phyloP scores from a whole-genome alignment of 495 filamentous ascomycete genomes.

The Penicillium cataractarum region DNA sequence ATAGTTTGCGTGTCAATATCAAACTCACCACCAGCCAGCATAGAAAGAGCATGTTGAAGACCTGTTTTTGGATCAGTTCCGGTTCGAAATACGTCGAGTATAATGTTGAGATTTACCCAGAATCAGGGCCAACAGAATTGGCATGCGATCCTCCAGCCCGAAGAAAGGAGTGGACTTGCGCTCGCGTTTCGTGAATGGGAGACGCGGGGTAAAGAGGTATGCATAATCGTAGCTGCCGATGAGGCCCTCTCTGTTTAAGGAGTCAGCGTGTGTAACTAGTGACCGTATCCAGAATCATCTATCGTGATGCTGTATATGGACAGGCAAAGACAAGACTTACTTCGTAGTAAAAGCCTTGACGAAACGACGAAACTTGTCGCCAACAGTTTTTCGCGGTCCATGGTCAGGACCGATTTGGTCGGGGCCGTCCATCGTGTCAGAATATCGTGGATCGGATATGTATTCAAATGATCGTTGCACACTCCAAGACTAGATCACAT shows the following conservation, averaged over 20 bases:
- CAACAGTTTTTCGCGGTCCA: slow-evolving; percentile 42
- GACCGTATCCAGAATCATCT: too few species aligned
- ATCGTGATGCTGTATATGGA: too few species aligned
- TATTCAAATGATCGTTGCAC: not conserved
- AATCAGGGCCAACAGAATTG: slow-evolving; percentile 73
- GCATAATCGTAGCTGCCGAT: slow-evolving; percentile 87
- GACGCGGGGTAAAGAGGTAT: slow-evolving; percentile 73
- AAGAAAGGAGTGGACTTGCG: slow-evolving; percentile 77
- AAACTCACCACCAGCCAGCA: slow-evolving; percentile 61
- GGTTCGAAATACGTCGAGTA: not conserved
- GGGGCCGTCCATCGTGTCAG: slow-evolving; percentile 45
- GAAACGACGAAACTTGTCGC: slow-evolving; percentile 40
- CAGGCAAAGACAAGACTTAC: slow-evolving; percentile 33
- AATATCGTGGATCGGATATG: not conserved
- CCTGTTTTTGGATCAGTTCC: slow-evolving; percentile 34
- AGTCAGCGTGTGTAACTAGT: not conserved
- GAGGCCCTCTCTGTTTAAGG: slow-evolving; percentile 62
- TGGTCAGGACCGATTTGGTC: slow-evolving; percentile 56
- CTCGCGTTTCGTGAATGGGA: slow-evolving; percentile 78
- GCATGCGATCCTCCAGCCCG: slow-evolving; percentile 81
- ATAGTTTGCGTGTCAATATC: not conserved
- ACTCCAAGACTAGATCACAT: not conserved
- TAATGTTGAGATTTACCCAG: slow-evolving; percentile 29
- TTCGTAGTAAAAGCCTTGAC: slow-evolving; percentile 52
- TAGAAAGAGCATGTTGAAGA: slow-evolving; percentile 70